These are phyloP conservation scores for Amaranthus hypochondriacus DNA, from an alignment of 148 eudicot genomes.

Conservation along the genomic window DNA sequence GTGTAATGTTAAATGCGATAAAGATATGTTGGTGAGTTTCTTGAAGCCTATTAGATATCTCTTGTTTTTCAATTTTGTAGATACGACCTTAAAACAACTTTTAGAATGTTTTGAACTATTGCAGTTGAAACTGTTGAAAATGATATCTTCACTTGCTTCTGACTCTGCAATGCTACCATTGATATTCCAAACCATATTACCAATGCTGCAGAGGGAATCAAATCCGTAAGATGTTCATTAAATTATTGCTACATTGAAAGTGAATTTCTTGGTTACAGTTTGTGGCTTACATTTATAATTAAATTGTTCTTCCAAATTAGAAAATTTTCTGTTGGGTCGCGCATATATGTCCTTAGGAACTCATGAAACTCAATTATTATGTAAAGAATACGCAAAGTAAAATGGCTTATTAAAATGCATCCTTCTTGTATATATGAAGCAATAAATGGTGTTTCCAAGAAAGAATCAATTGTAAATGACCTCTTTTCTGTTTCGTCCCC, in stretches of 20 bases:
- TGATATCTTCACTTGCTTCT: constrained; percentile 81
- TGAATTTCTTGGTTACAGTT: background rate
- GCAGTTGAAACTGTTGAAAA: constrained; percentile 72
- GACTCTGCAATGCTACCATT: constrained; percentile 80
- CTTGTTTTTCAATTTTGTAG: background rate
- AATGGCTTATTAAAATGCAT: no score
- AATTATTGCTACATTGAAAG: no score
- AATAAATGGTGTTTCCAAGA: no score
- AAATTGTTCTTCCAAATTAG: background rate
- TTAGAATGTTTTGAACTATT: constrained; percentile 12
- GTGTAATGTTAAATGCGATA: constrained; percentile 27
- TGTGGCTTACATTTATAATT: no score
- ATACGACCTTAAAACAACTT: background rate
- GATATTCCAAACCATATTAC: constrained; percentile 66
- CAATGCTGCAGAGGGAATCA: constrained; percentile 82
- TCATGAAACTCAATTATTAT: background rate
- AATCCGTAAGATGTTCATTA: constrained; percentile 51
- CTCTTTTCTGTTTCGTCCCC: background rate
- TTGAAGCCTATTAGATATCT: background rate
- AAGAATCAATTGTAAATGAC: background rate
- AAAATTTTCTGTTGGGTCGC: background rate
- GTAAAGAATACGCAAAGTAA: no score
- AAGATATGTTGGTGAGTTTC: constrained; percentile 53
- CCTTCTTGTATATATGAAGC: no score
- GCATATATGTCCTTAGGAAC: background rate